Evolutionary conservation across 139 green algal species (phyloP).

Genomic region (Zygnema circumcarinatum): DNA sequence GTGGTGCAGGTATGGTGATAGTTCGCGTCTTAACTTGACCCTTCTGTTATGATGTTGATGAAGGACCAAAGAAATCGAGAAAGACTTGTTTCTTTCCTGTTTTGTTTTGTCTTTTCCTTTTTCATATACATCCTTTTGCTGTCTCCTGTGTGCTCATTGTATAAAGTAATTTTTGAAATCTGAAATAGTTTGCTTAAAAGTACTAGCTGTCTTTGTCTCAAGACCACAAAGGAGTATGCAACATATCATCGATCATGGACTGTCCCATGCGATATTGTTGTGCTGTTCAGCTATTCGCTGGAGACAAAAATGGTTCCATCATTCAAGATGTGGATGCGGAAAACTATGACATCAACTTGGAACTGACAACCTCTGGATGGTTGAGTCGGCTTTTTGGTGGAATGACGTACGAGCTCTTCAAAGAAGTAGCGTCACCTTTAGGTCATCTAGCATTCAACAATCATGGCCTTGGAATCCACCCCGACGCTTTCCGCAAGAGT

Average conservation of each 20-base stretch:
- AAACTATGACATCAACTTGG: conserved; percentile 53
- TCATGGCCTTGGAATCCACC: conserved; percentile 49
- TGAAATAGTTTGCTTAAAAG: too few relatives aligned
- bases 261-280: too few relatives aligned
- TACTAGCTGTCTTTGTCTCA: too few relatives aligned
- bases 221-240: too few relatives aligned
- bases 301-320: conserved; percentile 4
- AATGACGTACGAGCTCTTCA: conserved; percentile 53
- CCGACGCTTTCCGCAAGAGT: conserved; percentile 27
- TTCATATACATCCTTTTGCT: conserved; percentile 19
- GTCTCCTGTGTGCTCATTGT: too few relatives aligned
- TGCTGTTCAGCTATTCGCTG: conserved; percentile 41
- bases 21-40: conserved; percentile 1
- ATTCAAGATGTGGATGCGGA: conserved; percentile 50
- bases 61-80: neutral
- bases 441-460: conserved; percentile 58
- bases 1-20: conserved; percentile 37
- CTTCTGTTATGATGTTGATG: conserved; percentile 18
- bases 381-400: conserved; percentile 32
- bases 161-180: too few relatives aligned
- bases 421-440: conserved; percentile 38
- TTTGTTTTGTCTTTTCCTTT: conserved; percentile 24
- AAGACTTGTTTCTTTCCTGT: conserved; percentile 22
- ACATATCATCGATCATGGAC: too few relatives aligned
- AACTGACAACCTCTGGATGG: conserved; percentile 45